A percentile compares a stretch with the other conserved stretches of the same genome.
These are phyloP conservation scores for Colletotrichum trifolii DNA, from an alignment of 2,329 filamentous ascomycete species.

Conservation along the genomic window DNA sequence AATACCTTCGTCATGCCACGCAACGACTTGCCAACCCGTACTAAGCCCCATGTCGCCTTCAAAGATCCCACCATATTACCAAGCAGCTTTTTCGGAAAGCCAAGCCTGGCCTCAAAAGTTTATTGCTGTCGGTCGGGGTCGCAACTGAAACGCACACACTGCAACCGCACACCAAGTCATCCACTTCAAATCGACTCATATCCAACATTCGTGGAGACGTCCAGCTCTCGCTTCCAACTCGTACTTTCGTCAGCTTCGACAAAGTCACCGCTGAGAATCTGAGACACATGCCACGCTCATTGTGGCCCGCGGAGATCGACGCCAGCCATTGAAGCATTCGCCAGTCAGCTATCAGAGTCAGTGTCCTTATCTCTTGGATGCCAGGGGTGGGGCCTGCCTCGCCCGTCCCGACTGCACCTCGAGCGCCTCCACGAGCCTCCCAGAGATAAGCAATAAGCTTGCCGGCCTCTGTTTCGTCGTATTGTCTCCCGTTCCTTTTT, in stretches of 20 bases:
- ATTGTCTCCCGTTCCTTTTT: conserved; percentile 9
- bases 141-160: neutral
- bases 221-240: neutral
- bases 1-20: neutral
- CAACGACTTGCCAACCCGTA: conserved; percentile 11
- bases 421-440: conserved; percentile 27
- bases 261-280: neutral
- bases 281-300: conserved; percentile 20
- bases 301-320: conserved; percentile 29
- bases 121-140: conserved; percentile 4
- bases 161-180: neutral
- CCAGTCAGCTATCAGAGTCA: conserved; percentile 30
- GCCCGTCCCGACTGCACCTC: conserved; percentile 28
- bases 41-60: conserved; percentile 13
- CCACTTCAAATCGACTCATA: neutral
- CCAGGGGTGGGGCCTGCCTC: conserved; percentile 35
- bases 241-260: neutral
- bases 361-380: conserved; percentile 35
- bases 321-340: conserved; percentile 20
- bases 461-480: conserved; percentile 29
- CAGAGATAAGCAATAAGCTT: conserved; percentile 37
- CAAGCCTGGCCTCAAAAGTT: conserved; percentile 22
- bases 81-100: conserved; percentile 8
- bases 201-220: neutral
- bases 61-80: neutral